Base-by-base conservation (phyloP, 306 rosid species). In the Spatholobus suberectus region DNA sequence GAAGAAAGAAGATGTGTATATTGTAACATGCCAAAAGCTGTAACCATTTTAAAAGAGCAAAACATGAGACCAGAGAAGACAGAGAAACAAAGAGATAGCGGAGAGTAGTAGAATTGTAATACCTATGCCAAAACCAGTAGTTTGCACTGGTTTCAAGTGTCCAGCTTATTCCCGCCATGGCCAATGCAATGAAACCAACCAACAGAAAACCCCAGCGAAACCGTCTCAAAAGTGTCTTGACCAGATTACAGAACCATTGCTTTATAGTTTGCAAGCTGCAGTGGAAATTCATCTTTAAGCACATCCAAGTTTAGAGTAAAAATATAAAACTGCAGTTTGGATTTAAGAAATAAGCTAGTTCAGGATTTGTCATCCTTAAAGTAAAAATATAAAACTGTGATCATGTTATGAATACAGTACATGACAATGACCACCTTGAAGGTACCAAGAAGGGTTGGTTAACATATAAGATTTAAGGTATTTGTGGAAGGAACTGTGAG, bases 61-160 rank as follows among this genome's bases (percentile, higher is more conserved):
- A 59, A 65, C 44, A 62, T 67, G 43, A 83, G 86, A 41, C 35
- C 8, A 2, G 35, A 9, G 63, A 67, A 18, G 47, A 24, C 20
- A 46, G 75, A 63, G 17, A 75, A 54, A 75, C 29, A 70, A 80
- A 70, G 86, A 72, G 43, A 78, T 61, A 46, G 9, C 67, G 37
- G n/a, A 35, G 51, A 63, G 52, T 57, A 65, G 69, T n/a, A 4
- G 27, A 21, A 62, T 52, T 13, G 75, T 69, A 23, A 27, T 92
- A 94, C 99, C 98, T 96, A 62, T 94, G 98, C 99, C 99, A 96
- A 76, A 94, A 35, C 99, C 99, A 96, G 90, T 96, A 96, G 82
- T 63, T 94, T 77, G 88, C 86, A 83, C 95, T 90, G 67, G 85
- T 90, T 89, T 94, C 99, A 81, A 94, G 83, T 7, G 47, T 79